Base-by-base conservation (phyloP, 1,139 yeast genomes). In the Candida labiduridarum region DNA sequence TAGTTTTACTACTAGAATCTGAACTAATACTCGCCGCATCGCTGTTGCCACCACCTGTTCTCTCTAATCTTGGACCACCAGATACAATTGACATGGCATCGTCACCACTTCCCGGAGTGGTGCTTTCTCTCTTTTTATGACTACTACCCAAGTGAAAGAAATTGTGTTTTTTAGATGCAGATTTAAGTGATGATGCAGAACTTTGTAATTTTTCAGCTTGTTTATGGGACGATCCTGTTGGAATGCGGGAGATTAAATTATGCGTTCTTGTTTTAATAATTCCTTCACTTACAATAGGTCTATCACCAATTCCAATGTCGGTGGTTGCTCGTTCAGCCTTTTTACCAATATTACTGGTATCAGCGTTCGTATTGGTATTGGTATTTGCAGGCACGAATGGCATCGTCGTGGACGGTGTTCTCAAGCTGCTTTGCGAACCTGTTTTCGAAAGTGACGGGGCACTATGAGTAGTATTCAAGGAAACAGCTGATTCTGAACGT, bases 321-420 rank as follows among this genome's bases (percentile, higher is more conserved):
- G 66, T 68, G 39, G 59, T 25, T 48, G 66, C 48, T 67, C 74
- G 34, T 68, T 74, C 43, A 62, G 12, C 16, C 30, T 29, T 38
- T 22, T 22, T 38, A 25, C 15, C 10, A 14, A 2, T 12, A 10
- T 62, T 50, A 63, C 70, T 46, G 68, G 67, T 54, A n/a, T n/a
- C n/a, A n/a, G n/a, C n/a, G 65, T 54, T 47, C 63, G 65, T 47
- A 25, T 16, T 49, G 44, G 63, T 68, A 30, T 30, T 30, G 11
- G 8, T 30, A 30, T 3, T 30, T 12, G 14, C 34, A 30, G 31
- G 12, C 41, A 38, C 7, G 56, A 72, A 69, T 5, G 74, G 70
- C 0, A 72, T 62, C 25, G 70, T 58, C 2, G 66, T 61, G 19
- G 63, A 53, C 4, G 68, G 53, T 1, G 64, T 66, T 31, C 71